Base-by-base conservation (phyloP, 1,284 basidiomycete species). In the Ustilago crameri region DNA sequence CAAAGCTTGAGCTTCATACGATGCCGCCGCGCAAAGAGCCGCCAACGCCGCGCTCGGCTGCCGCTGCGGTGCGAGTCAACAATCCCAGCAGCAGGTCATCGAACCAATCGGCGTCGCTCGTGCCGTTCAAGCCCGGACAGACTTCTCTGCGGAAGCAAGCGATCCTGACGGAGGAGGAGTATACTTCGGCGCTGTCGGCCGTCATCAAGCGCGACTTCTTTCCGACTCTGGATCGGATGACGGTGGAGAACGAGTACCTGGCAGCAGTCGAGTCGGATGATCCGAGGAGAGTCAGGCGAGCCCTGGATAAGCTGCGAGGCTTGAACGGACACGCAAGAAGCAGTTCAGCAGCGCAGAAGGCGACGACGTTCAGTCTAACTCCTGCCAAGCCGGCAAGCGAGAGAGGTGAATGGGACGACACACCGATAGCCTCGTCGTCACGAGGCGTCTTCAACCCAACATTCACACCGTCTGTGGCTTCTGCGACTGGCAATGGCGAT, bases 181-280 rank as follows among this genome's bases (percentile, higher is more conserved):
- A 98, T 83, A 95, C 93, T 1, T 89, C 88, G 51, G 91, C 92
- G 0, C 87, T 98, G n/a, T 93, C 93, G 3, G 88, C 90, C 49
- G 96, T 98, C 81, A 97, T 98, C 82, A 91, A 92, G 47, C 90
- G 96, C 51, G 95, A 98, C 85, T 99, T 98, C 87, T 99, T 98
- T 81, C 95, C 95, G 0, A 54, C 63, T 18, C 52, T 82, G 15
- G 72, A 75, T 17, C 54, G 76, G 17, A 51, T 82, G 2, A 57
- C 53, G 3, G 80, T 78, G 1, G 76, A 82, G 47, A 81, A 82
- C 61, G 78, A 68, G 38, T 82, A 82, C 40, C 53, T 82, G 40
- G 37, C 53, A 9, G 80, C 80, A 22, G 69, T 79, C 17, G 76
- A 79, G 48, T 41, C 42, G 9, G 79, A 68, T 18, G 73, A 74